These are phyloP conservation scores for Phytopythium montanum DNA, from an alignment of 352 stramenopile species.

Conservation along the genomic window DNA sequence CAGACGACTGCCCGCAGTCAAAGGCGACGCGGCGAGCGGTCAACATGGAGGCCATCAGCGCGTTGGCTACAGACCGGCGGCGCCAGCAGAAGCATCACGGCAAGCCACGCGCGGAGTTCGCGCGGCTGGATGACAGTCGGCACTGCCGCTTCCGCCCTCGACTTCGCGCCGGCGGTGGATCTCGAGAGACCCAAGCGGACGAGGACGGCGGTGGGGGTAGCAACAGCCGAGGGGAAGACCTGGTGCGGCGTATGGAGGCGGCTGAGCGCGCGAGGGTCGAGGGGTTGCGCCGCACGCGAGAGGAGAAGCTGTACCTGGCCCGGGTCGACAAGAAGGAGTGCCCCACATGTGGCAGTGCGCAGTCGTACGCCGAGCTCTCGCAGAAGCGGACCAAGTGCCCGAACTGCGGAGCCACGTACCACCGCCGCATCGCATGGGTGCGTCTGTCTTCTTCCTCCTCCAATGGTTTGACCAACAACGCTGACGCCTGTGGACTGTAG, in stretches of 20 bases:
- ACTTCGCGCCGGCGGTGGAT: constrained; percentile 20
- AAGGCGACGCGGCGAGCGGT: constrained; percentile 9
- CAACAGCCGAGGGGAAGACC: constrained; percentile 39
- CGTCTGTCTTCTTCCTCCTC: constrained; percentile 11
- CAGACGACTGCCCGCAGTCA: constrained; percentile 1
- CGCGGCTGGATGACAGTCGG: constrained; percentile 49
- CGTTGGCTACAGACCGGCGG: constrained; percentile 35
- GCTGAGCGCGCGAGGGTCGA: constrained; percentile 55
- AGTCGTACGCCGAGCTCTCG: constrained; percentile 71
- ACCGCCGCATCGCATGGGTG: constrained; percentile 63
- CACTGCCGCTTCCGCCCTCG: constrained; percentile 57
- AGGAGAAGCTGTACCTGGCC: constrained; percentile 49
- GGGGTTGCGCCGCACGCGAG: constrained; percentile 51
- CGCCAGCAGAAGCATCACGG: constrained; percentile 24
- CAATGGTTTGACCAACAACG: not conserved
- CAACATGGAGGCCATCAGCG: constrained; percentile 40
- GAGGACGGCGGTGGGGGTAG: constrained; percentile 21
- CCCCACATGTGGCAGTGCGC: constrained; percentile 58
- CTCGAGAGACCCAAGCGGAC: constrained; percentile 19
- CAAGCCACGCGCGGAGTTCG: constrained; percentile 19
- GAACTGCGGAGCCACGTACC: constrained; percentile 71
- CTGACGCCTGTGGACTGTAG: constrained; percentile 14
- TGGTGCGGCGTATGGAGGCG: constrained; percentile 72
- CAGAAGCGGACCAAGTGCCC: constrained; percentile 82
- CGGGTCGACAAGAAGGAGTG: constrained; percentile 79